Conservation (phyloP, 139 green algal species). For the Choricystis sp. region DNA sequence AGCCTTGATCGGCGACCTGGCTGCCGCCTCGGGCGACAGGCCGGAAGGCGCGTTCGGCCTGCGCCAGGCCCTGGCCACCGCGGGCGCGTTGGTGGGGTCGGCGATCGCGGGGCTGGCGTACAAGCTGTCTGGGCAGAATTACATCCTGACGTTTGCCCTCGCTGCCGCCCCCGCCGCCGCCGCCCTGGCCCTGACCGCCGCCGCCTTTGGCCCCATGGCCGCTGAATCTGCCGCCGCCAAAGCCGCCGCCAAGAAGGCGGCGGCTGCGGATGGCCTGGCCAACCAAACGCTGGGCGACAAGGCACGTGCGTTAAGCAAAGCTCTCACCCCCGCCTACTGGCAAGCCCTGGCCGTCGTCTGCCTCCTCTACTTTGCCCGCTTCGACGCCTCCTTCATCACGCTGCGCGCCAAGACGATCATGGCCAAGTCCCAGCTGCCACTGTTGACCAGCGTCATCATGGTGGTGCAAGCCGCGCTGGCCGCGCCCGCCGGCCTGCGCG, state of each 20-base stretch:
- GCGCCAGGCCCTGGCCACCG: conserved; percentile 49
- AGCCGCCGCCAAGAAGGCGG: neutral
- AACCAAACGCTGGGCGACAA: conserved; percentile 11
- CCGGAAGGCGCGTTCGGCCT: conserved; percentile 56
- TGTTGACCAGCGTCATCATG: conserved; percentile 49
- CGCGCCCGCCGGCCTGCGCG: conserved; percentile 27
- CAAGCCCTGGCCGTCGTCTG: conserved; percentile 51
- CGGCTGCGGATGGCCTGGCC: neutral
- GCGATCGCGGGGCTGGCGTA: conserved; percentile 28
- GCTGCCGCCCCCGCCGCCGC: conserved; percentile 30
- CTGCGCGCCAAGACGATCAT: conserved; percentile 53
- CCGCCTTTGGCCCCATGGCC: conserved; percentile 3
- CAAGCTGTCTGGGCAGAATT: conserved; percentile 37
- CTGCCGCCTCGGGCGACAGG: conserved; percentile 40
- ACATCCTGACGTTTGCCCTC: conserved; percentile 50
- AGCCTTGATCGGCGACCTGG: conserved; percentile 63
- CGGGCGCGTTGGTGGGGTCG: conserved; percentile 46
- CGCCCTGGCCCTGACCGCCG: conserved; percentile 29
- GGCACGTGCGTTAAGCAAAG: conserved; percentile 19
- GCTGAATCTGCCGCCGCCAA: neutral
- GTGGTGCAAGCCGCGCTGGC: conserved; percentile 46
- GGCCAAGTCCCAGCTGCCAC: conserved; percentile 39
- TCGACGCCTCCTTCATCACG: conserved; percentile 61
- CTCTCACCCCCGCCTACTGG: conserved; percentile 60
- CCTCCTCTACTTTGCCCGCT: conserved; percentile 65